Percentiles rank a stretch among this genome's conserved stretches.
phyloP scores from a whole-genome alignment of 305 asterid species.

The Rubia occidens region DNA sequence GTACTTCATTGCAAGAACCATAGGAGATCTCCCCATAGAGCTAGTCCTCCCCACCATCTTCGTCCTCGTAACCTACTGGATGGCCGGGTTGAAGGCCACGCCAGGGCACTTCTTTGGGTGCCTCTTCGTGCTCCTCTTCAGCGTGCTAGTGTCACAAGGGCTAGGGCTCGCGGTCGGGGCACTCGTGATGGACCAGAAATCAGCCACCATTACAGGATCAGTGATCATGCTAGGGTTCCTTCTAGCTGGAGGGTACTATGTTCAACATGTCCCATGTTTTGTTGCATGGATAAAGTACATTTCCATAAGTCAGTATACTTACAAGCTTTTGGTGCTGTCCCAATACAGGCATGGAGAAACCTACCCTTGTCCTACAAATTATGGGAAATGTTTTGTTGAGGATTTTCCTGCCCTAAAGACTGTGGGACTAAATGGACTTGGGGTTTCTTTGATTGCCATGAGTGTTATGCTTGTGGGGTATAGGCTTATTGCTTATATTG shows the following conservation, averaged over 20 bases:
- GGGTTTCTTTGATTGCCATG: constrained; percentile 32
- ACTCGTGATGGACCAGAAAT: constrained; percentile 45
- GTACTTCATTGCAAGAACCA: constrained; percentile 60
- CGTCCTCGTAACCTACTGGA: constrained; percentile 55
- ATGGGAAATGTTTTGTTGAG: constrained; percentile 35
- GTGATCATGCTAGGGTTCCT: constrained; percentile 52
- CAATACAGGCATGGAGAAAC: constrained; percentile 46
- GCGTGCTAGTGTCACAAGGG: constrained; percentile 54
- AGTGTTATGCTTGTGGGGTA: constrained; percentile 54
- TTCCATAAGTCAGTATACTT: constrained; percentile 48
- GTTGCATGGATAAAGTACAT: constrained; percentile 60
- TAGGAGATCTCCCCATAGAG: constrained; percentile 79
- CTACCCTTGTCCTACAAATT: constrained; percentile 26
- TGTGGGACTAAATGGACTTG: constrained; percentile 39
- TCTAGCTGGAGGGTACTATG: constrained; percentile 58
- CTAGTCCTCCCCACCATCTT: constrained; percentile 62
- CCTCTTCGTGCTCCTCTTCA: constrained; percentile 33
- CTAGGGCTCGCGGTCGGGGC: constrained; percentile 84
- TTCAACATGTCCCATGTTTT: constrained; percentile 54
- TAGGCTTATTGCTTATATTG: constrained; percentile 56
- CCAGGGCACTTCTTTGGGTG: constrained; percentile 36
- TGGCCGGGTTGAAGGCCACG: constrained; percentile 53
- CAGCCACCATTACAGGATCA: constrained; percentile 57
- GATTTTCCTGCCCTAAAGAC: constrained; percentile 45
- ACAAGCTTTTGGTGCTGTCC: constrained; percentile 44